A percentile compares a stretch with the other conserved stretches of the same genome.
These are phyloP conservation scores for Phlyctochytrium bullatum DNA, from an alignment of 192 early-diverging fungal species.

Conservation along the genomic window DNA sequence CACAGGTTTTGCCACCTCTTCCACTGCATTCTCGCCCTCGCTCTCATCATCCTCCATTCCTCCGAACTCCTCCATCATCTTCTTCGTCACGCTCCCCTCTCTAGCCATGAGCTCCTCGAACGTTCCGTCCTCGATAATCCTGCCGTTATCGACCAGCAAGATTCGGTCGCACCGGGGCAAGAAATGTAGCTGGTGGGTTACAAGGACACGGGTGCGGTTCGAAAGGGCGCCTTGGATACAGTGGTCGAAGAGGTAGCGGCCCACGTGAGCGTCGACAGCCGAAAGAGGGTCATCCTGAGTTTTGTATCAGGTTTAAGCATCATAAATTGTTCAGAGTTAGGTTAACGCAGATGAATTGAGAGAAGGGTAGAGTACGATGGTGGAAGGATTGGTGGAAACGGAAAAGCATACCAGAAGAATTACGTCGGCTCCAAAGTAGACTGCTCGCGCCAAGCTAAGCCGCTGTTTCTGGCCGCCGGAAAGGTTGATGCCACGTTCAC, in stretches of 20 bases:
- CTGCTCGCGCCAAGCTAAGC: slow-evolving; percentile 60
- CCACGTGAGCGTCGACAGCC: slow-evolving; percentile 77
- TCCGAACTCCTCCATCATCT: slow-evolving; percentile 42
- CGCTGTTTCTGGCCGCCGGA: slow-evolving; percentile 37
- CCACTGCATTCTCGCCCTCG: slow-evolving; percentile 35
- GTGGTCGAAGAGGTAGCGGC: slow-evolving; percentile 68
- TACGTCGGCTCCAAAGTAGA: slow-evolving; percentile 64
- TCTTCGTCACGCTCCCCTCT: slow-evolving; percentile 54
- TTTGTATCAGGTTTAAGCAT: too few species aligned
- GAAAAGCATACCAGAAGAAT: slow-evolving; percentile 64
- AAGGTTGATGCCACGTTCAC: slow-evolving; percentile 33
- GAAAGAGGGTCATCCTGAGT: slow-evolving; percentile 74
- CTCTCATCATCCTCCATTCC: slow-evolving; percentile 46
- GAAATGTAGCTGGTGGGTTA: slow-evolving; percentile 79
- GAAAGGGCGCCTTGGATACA: slow-evolving; percentile 63
- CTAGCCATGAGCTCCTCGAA: slow-evolving; percentile 59
- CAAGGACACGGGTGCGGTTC: slow-evolving; percentile 78
- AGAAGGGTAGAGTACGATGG: too few species aligned
- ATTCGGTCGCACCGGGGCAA: slow-evolving; percentile 76
- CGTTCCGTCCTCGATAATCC: slow-evolving; percentile 64
- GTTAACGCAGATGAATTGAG: too few species aligned
- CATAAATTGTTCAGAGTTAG: too few species aligned
- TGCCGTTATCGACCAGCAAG: slow-evolving; percentile 67
- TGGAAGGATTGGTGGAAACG: too few species aligned
- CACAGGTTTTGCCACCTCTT: neutral